These are phyloP conservation scores for Polyporus arcularius DNA, from an alignment of 768 basidiomycete genomes.

Conservation along the genomic window DNA sequence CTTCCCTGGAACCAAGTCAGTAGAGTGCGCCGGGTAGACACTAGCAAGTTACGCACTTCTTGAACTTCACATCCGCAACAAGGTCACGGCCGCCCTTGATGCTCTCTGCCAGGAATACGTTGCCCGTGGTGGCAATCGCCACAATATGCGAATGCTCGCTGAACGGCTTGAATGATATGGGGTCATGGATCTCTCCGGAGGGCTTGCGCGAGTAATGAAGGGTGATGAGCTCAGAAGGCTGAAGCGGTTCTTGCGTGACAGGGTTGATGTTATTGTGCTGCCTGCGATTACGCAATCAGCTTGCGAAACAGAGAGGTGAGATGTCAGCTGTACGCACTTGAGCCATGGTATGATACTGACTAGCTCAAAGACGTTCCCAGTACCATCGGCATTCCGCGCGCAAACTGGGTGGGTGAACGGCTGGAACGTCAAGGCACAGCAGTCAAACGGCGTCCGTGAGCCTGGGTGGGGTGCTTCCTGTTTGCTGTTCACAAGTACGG, in stretches of 20 bases:
- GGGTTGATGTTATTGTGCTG: constrained; percentile 83
- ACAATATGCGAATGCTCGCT: constrained; percentile 95
- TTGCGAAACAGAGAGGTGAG: not conserved
- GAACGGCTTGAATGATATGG: constrained; percentile 97
- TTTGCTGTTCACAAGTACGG: constrained; percentile 46
- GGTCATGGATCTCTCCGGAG: constrained; percentile 89
- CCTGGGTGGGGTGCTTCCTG: constrained; percentile 65
- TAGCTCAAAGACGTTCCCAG: constrained; percentile 82
- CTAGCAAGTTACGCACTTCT: constrained; percentile 53
- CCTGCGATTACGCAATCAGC: constrained; percentile 37
- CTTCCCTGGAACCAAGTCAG: constrained; percentile 50
- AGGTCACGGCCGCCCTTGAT: constrained; percentile 84
- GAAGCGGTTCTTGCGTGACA: constrained; percentile 70
- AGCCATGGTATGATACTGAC: constrained; percentile 95
- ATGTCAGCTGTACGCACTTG: constrained; percentile 54
- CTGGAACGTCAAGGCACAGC: constrained; percentile 88
- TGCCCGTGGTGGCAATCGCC: constrained; percentile 85
- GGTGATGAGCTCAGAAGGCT: constrained; percentile 73
- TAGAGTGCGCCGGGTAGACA: constrained; percentile 3
- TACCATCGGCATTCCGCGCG: constrained; percentile 79
- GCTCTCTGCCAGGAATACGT: constrained; percentile 92
- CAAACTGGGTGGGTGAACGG: constrained; percentile 89
- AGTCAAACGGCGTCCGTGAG: constrained; percentile 80
- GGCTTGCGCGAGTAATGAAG: constrained; percentile 83
- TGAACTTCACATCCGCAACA: constrained; percentile 82